Evolutionary conservation across 495 filamentous ascomycete species (phyloP).

Genomic region (Physcia stellaris): DNA sequence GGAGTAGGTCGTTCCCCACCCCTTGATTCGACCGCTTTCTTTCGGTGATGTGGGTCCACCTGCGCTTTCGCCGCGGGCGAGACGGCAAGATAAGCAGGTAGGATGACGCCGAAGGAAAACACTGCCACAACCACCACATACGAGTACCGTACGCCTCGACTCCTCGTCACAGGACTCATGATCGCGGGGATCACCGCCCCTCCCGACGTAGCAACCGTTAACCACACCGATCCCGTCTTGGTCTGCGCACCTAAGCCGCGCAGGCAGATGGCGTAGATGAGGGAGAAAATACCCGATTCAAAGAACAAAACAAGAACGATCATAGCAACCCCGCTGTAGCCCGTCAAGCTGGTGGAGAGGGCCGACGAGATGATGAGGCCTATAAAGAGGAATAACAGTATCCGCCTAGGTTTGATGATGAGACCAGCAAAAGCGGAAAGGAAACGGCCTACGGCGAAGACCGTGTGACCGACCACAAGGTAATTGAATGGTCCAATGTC

Average conservation of each 20-base stretch:
- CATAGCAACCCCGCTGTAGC: constrained; percentile 32
- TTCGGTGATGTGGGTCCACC: constrained; percentile 39
- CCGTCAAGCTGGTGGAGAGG: constrained; percentile 39
- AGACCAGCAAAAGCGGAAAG: constrained; percentile 39
- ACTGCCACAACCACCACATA: constrained; percentile 44
- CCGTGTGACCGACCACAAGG: constrained; percentile 39
- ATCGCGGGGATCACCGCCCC: constrained; percentile 44
- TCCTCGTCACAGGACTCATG: constrained; percentile 26
- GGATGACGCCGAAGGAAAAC: constrained; percentile 40
- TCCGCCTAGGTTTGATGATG: constrained; percentile 46
- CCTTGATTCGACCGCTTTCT: no score
- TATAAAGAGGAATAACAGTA: constrained; percentile 42
- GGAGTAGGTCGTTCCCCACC: no score
- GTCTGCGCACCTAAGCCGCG: constrained; percentile 48
- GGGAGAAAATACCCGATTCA: constrained; percentile 47
- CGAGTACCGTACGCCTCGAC: constrained; percentile 29
- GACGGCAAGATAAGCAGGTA: constrained; percentile 47
- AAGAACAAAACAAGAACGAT: constrained; percentile 46
- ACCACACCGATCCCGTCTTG: constrained; percentile 39
- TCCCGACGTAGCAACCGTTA: constrained; percentile 43
- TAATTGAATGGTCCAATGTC: constrained; percentile 27
- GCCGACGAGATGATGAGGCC: constrained; percentile 41
- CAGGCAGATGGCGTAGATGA: constrained; percentile 45
- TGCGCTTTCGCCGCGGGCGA: constrained; percentile 43
- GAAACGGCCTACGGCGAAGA: constrained; percentile 53